phyloP scores from a whole-genome alignment of 805 yeast species.

The Sugiyamaella mastotermitis region DNA sequence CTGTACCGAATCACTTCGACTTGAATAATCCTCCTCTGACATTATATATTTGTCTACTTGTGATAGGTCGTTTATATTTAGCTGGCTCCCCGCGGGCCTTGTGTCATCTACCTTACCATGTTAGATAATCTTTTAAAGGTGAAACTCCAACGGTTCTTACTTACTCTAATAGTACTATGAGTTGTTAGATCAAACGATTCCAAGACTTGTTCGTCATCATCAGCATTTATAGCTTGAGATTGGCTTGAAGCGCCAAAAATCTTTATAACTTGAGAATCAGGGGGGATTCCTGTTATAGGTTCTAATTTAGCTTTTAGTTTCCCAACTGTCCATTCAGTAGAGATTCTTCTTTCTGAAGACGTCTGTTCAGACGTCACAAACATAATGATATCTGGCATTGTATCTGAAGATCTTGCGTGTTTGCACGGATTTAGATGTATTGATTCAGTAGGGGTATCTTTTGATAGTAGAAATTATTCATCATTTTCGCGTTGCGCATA shows the following conservation, averaged over 20 bases:
- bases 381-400: constrained; percentile 50
- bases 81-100: constrained; percentile 25
- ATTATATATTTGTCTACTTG: constrained; percentile 41
- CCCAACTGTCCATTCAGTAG: constrained; percentile 53
- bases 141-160: constrained; percentile 21
- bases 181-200: constrained; percentile 28
- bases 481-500: no score
- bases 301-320: constrained; percentile 53
- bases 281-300: constrained; percentile 68
- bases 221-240: constrained; percentile 1
- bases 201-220: constrained; percentile 13
- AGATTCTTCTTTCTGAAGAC: constrained; percentile 62
- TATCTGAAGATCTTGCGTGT: no score
- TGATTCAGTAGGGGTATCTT: no score
- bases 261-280: constrained; percentile 39
- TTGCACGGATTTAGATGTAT: no score
- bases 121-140: neutral
- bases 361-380: constrained; percentile 60
- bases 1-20: constrained; percentile 55
- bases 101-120: constrained; percentile 24
- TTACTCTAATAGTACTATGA: constrained; percentile 46
- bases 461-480: no score
- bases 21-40: constrained; percentile 56
- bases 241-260: constrained; percentile 22
- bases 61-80: constrained; percentile 29